Percentiles rank a stretch among this genome's conserved stretches.
phyloP scores from a whole-genome alignment of 768 basidiomycete species.

The Fomitopsis pulvina region DNA sequence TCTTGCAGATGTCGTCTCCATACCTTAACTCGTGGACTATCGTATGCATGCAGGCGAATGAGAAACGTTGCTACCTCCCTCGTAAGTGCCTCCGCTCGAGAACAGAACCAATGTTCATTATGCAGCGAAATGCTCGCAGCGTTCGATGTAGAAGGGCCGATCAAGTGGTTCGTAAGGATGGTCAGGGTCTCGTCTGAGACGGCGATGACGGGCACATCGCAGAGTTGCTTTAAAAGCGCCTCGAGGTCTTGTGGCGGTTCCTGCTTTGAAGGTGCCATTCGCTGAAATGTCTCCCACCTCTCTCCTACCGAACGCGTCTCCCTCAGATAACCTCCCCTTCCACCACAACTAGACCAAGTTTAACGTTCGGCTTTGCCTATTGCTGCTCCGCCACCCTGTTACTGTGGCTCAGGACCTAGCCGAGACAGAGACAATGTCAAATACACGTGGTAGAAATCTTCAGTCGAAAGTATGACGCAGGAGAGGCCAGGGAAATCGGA shows the following conservation, averaged over 20 bases:
- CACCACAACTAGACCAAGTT: no score
- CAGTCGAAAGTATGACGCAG: no score
- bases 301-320: no score
- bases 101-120: conserved; percentile 74
- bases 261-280: background rate
- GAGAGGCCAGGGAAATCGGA: no score
- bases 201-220: conserved; percentile 51
- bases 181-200: conserved; percentile 42
- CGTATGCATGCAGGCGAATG: conserved; percentile 76
- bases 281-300: no score
- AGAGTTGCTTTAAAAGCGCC: conserved; percentile 37
- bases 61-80: conserved; percentile 73
- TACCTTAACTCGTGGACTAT: conserved; percentile 41
- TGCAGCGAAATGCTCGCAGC: conserved; percentile 23
- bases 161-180: conserved; percentile 47
- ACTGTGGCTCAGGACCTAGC: no score
- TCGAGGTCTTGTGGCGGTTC: background rate
- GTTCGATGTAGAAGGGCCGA: conserved; percentile 22
- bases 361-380: no score
- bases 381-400: no score
- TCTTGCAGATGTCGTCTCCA: conserved; percentile 56
- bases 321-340: no score
- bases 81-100: conserved; percentile 46
- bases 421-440: no score
- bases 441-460: no score